Base-by-base conservation (phyloP, 805 yeast genomes). In the Barnettozyma vustinii region DNA sequence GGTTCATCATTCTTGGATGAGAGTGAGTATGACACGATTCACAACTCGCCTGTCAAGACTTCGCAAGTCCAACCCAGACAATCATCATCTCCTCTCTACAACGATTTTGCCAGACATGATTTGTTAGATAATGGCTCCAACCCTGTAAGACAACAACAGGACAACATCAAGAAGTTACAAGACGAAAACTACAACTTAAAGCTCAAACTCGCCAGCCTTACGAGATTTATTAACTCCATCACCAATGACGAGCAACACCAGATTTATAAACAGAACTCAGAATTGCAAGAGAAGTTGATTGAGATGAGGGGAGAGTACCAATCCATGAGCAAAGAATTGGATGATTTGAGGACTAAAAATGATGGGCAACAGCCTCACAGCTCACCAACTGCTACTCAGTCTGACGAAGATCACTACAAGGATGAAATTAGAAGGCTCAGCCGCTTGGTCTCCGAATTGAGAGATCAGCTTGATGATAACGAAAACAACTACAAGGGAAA, bases 161-260 rank as follows among this genome's bases (percentile, higher is more conserved):
- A 60, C 40, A 51, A 61, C 39, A 51, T 61, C 10, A 53, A 64
- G 16, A 60, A 61, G 49, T 62, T 74, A 30, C 63, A 68, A 48
- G 63, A 69, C 10, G 79, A 74, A 36, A 74, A 74, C 51, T 71
- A 70, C 54, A 71, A 70, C 46, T 61, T 74, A 53, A 74, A 72
- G 52, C 64, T 74, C 33, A 71, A 73, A 50, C 62, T 73, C 36
- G 72, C 75, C 2, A 69, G 73, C 4, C 59, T 73, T 27, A 67
- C 69, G 5, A 64, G 67, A 55, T 70, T 64, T 45, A 60, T 72
- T 39, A 65, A 70, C 44, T 68, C 69, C 20, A 59, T 60, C 8
- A 51, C 74, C 4, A 74, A 71, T 18, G 66, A 66, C 39, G 72
- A 71, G 35, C 69, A 69, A 40, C 62, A 64, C 35, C 67, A 65